Evolutionary conservation across 768 basidiomycete species (phyloP), one percentile per base, ranked within the genome.

Genomic region (Multifurca ochricompacta): DNA sequence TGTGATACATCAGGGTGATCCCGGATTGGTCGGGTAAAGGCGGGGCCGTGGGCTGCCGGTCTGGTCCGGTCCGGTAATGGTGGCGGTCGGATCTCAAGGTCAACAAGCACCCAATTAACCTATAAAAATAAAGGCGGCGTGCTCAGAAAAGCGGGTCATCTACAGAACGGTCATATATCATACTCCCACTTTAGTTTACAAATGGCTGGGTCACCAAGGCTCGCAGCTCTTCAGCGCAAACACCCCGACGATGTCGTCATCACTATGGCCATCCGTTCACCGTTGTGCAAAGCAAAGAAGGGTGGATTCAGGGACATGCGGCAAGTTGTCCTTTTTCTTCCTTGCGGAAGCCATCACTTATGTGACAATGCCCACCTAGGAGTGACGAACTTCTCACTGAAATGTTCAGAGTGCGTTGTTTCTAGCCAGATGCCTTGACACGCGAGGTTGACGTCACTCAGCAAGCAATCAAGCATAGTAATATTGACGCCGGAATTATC

Each of bases 321-420:
- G 84, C 77, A 63, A 63, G 77, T 62, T 10, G 39, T 66, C 28
- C 63, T 65, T 18, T 45, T 27, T 16, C 14, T 32, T 41, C 48
- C 23, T 27, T 27, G 5, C 3, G 32, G 11, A 21, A 30, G 18
- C n/a, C 25, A 2, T 2, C 19, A 19, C 48, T 53, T 10, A 34
- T 41, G 9, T 54, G 19, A 31, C 39, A 45, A 5, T 19, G 6
- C 31, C 21, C 45, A 35, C 41, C 16, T 55, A 87, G 86, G 61
- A 83, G 78, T 19, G 90, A 92, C 56, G 90, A 91, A 61, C 73
- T 90, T 48, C 75, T 92, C 71, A 72, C 84, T 13, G 85, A 90
- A 67, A 87, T 89, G 73, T 87, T 86, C 75, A 83, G 82, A 74
- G 87, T 81, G 58, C 42, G 63, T 32, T 19, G 18, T 9, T 19